Base-by-base conservation (phyloP, 768 basidiomycete species). In the Glaciozyma antarctica region DNA sequence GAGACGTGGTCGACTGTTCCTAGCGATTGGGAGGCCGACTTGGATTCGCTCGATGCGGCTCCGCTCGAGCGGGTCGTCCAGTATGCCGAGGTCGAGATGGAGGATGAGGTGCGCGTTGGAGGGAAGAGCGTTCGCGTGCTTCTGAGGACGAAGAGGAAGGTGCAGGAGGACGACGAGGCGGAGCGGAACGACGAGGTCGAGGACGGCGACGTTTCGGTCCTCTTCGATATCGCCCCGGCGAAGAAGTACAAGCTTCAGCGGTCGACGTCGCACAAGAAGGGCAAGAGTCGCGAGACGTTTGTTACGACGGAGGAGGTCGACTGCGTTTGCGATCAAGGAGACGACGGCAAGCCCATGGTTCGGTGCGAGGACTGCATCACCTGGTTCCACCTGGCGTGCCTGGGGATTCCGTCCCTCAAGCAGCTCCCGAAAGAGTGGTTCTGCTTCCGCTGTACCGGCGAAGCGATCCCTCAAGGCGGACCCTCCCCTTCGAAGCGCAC, bases 301-400 rank as follows among this genome's bases (percentile, higher is more conserved):
- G 24, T 51, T 38, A 34, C 55, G 34, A 34, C 38, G 22, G 38
- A 32, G 30, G 55, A 56, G 22, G 21, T 56, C 30, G 55, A 32
- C 55, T 56, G 55, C 55, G 22, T 56, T n/a, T 56, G 55, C 38
- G 34, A 32, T 22, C 34, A n/a, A 17, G 34, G 22, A 38, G 55
- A 56, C 55, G 55, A 56, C 34, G 55, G 38, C 17, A 22, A 56
- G 30, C 28, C 55, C 19, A 58, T 58, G 57, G 43, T 45, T 19
- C 57, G 24, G 30, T 69, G 68, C 65, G 43, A 3, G 38, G 48
- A 58, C 15, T 66, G 68, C 60, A 51, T 49, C 30, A 52, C 47
- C 8, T n/a, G 32, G 44, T 63, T 58, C 58, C 68, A 69, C 52
- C 60, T 69, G 56, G 59, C 45, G 6, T 69, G 68, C 56, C 38